phyloP scores from a whole-genome alignment of 805 yeast genomes.

The Cyberlindnera nakhonratchasimensis region DNA sequence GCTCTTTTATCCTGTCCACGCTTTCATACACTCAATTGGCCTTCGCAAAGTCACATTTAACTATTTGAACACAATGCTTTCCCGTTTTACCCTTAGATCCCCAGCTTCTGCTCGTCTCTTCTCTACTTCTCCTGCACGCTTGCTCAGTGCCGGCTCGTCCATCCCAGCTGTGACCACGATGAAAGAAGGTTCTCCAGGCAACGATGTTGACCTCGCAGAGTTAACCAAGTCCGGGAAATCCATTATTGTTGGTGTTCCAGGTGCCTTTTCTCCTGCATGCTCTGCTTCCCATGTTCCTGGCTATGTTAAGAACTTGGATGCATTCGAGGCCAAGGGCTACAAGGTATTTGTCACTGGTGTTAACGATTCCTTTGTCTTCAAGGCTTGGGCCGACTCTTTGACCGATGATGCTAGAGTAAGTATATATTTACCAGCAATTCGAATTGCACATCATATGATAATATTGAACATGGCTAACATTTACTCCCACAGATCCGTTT shows the following conservation, averaged over 20 bases:
- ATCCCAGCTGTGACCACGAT: constrained; percentile 57
- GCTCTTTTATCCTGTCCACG: background rate
- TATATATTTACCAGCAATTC: background rate
- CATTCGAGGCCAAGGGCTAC: constrained; percentile 66
- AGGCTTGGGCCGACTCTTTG: constrained; percentile 62
- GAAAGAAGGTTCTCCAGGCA: constrained; percentile 62
- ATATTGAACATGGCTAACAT: constrained; percentile 1
- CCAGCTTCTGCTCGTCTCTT: constrained; percentile 23
- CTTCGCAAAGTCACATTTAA: background rate
- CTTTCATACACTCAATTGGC: background rate
- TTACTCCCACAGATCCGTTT: constrained; percentile 38
- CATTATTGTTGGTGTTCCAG: constrained; percentile 60
- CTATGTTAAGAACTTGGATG: constrained; percentile 48
- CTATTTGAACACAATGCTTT: constrained; percentile 7
- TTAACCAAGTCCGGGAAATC: constrained; percentile 45
- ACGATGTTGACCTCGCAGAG: constrained; percentile 52
- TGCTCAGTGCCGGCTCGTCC: constrained; percentile 52
- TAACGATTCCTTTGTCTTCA: constrained; percentile 82
- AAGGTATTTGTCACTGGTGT: constrained; percentile 69
- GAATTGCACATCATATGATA: background rate
- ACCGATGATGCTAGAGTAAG: constrained; percentile 22
- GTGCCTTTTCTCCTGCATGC: constrained; percentile 83
- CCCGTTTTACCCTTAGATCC: constrained; percentile 12
- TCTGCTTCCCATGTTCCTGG: constrained; percentile 72
- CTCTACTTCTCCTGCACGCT: constrained; percentile 24